A percentile compares a stretch with the other conserved stretches of the same genome.
Evolutionary conservation across 306 rosid genomes (phyloP).

Genomic region (Pyrus communis): DNA sequence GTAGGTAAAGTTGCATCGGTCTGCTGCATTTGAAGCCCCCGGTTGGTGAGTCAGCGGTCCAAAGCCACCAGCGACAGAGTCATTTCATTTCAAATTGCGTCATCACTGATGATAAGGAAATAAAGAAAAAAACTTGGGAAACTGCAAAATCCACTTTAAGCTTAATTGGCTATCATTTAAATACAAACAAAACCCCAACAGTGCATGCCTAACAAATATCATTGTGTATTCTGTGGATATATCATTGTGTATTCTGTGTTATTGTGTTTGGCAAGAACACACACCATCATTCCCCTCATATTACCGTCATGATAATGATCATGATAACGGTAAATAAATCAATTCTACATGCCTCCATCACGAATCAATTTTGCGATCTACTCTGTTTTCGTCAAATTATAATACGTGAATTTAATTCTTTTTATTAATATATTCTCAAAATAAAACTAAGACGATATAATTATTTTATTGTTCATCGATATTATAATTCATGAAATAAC

Average conservation of each 20-base stretch:
- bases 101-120: slow-evolving; percentile 16
- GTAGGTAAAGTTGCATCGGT: slow-evolving; percentile 15
- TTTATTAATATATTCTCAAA: not conserved
- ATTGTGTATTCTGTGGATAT: slow-evolving; percentile 17
- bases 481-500: no score
- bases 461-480: not conserved
- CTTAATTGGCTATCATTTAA: slow-evolving; percentile 23
- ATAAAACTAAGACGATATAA: no score
- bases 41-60: slow-evolving; percentile 34
- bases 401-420: no score
- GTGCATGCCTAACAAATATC: slow-evolving; percentile 25
- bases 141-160: slow-evolving; percentile 7
- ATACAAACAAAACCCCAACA: slow-evolving; percentile 26
- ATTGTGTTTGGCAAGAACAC: slow-evolving; percentile 27
- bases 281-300: slow-evolving; percentile 7
- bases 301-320: not conserved
- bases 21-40: not conserved
- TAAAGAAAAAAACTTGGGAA: slow-evolving; percentile 19
- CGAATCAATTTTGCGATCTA: no score
- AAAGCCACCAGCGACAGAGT: slow-evolving; percentile 12
- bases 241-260: slow-evolving; percentile 19
- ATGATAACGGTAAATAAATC: not conserved
- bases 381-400: no score
- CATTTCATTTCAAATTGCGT: slow-evolving; percentile 29
- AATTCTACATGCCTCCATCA: not conserved